Percentiles rank a stretch among this genome's conserved stretches.
phyloP scores from a whole-genome alignment of 257 asterid genomes.

The Anisodus acutangulus region DNA sequence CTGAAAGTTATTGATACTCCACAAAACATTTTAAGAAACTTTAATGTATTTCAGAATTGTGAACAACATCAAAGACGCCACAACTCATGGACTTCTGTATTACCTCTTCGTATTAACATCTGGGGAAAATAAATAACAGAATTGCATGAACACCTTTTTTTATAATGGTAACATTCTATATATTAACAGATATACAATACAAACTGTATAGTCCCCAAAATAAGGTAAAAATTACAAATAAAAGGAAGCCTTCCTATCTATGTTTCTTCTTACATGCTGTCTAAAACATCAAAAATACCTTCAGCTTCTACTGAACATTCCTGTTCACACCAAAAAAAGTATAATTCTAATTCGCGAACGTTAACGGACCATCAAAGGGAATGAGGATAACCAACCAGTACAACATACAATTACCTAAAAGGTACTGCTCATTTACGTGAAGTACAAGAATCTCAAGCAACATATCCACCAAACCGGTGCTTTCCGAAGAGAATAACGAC shows the following conservation, averaged over 20 bases:
- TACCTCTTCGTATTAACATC: slow-evolving; percentile 83
- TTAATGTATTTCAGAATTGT: not conserved
- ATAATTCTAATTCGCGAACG: not conserved
- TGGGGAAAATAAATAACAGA: slow-evolving; percentile 42
- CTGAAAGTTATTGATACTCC: not conserved
- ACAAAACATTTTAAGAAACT: not conserved
- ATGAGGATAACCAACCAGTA: not conserved
- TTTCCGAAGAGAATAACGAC: not conserved
- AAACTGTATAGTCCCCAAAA: too few species aligned
- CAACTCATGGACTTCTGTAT: slow-evolving; percentile 88
- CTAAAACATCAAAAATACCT: too few species aligned
- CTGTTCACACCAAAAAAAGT: not conserved
- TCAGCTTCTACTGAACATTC: too few species aligned
- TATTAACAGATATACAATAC: too few species aligned
- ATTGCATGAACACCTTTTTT: not conserved
- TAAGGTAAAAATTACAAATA: too few species aligned
- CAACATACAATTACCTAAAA: not conserved
- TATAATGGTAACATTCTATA: too few species aligned
- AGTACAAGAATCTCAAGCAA: not conserved
- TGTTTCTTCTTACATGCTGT: too few species aligned
- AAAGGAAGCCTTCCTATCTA: too few species aligned
- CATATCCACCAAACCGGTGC: not conserved
- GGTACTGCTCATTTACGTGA: slow-evolving; percentile 18
- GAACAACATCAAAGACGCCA: too few species aligned
- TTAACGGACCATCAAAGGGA: not conserved